Evolutionary conservation across 192 early-diverging fungal species (phyloP).

Genomic region (Piromyces finnis): DNA sequence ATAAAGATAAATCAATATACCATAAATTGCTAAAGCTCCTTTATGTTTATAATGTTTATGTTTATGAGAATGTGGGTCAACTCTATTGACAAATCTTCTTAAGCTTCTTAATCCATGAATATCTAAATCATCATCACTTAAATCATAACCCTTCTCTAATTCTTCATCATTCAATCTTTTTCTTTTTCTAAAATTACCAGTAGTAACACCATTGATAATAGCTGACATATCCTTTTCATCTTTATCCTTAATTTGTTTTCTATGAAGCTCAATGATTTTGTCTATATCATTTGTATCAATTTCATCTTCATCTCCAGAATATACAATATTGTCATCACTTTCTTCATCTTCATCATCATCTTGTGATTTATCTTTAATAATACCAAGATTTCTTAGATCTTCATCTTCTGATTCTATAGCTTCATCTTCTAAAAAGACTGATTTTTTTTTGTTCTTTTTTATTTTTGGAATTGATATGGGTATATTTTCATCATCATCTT

Average conservation of each 20-base stretch:
- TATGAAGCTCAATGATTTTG: neutral
- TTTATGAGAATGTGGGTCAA: neutral
- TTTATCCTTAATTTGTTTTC: neutral
- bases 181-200: neutral
- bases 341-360: neutral
- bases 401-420: neutral
- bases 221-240: neutral
- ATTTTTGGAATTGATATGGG: neutral
- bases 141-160: neutral
- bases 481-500: neutral
- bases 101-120: neutral
- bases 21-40: neutral
- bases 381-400: neutral
- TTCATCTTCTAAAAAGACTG: neutral
- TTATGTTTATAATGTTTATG: neutral
- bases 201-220: neutral
- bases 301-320: neutral
- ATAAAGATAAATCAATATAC: no score
- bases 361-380: neutral
- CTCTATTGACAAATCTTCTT: neutral
- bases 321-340: neutral
- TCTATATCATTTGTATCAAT: neutral
- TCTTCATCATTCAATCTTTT: neutral
- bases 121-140: neutral
- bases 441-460: neutral